A percentile compares a stretch with the other conserved stretches of the same genome.
phyloP scores from a whole-genome alignment of 257 asterid genomes.

The Forsythia viridissima region DNA sequence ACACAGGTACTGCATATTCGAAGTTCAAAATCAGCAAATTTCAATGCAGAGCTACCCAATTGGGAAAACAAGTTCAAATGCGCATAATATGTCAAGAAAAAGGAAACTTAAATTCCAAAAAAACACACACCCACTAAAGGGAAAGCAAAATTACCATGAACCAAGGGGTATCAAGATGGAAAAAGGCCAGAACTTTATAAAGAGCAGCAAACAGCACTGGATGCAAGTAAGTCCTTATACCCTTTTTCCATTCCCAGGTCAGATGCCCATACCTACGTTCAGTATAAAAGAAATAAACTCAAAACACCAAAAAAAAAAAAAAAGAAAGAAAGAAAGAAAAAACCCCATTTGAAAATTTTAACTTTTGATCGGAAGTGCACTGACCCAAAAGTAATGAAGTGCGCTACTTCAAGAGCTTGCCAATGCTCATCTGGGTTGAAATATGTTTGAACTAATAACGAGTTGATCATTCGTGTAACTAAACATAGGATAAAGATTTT shows the following conservation, averaged over 20 bases:
- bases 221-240: slow-evolving; percentile 90
- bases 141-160: slow-evolving; percentile 66
- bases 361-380: background rate
- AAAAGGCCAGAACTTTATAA: slow-evolving; percentile 70
- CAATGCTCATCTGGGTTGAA: slow-evolving; percentile 98
- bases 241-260: slow-evolving; percentile 84
- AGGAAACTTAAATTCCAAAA: background rate
- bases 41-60: background rate
- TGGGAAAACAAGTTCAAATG: background rate
- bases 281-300: background rate
- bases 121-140: background rate
- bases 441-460: slow-evolving; percentile 80
- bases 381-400: slow-evolving; percentile 76
- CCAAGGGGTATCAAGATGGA: slow-evolving; percentile 74
- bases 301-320: background rate
- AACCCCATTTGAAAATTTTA: background rate
- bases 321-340: too few relatives aligned
- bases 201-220: slow-evolving; percentile 79
- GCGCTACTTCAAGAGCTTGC: slow-evolving; percentile 90
- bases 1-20: background rate
- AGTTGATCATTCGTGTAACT: slow-evolving; percentile 44
- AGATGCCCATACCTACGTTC: slow-evolving; percentile 77
- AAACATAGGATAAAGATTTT: slow-evolving; percentile 54
- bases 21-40: background rate
- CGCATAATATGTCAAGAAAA: background rate